Evolutionary conservation across 2,329 filamentous ascomycete species (phyloP), one percentile per base, ranked within the genome.

Genomic region (Helminthosporium solani): DNA sequence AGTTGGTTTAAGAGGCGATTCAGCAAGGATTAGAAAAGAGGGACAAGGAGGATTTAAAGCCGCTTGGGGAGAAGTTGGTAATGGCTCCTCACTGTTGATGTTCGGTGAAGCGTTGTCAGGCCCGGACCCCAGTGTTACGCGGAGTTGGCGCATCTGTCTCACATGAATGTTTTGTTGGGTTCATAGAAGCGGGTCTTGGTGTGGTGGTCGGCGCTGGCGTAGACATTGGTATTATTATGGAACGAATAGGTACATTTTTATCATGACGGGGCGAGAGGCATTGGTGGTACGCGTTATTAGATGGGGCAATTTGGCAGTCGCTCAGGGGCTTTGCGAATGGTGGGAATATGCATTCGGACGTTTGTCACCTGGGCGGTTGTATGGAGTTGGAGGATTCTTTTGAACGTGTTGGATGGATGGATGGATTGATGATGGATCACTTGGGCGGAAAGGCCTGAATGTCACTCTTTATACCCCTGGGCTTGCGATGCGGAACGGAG

Each of bases 1-100:
- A 94, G 90, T 67, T 96, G 91, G 90, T 85, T 97, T 61, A 83
- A 87, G 64, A 83, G 84, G 59, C 80, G 85, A 44, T 94, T 96
- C 70, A 94, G 87, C 77, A 90, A 78, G 71, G 75, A 73, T 38
- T 74, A 70, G 58, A 27, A 11, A 21, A 40, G 33, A 18, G 20
- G 19, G 25, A 30, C 15, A 21, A 27, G 33, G 37, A 4, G 39
- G 33, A 18, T 15, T 14, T 9, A 16, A 2, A 35, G 33, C 5
- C 33, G 9, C 19, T 15, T 15, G 11, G 11, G 3, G 34, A 21
- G 8, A 14, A 11, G 21, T 6, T 20, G 14, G 34, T 9, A 37
- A 21, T 21, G 12, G 18, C n/a, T 16, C 15, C 14, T 5, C 4
- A 33, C n/a, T n/a, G n/a, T n/a, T n/a, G n/a, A n/a, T n/a, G n/a